Evolutionary conservation across 2,329 filamentous ascomycete species (phyloP).

Genomic region (Juglanconis sp.): DNA sequence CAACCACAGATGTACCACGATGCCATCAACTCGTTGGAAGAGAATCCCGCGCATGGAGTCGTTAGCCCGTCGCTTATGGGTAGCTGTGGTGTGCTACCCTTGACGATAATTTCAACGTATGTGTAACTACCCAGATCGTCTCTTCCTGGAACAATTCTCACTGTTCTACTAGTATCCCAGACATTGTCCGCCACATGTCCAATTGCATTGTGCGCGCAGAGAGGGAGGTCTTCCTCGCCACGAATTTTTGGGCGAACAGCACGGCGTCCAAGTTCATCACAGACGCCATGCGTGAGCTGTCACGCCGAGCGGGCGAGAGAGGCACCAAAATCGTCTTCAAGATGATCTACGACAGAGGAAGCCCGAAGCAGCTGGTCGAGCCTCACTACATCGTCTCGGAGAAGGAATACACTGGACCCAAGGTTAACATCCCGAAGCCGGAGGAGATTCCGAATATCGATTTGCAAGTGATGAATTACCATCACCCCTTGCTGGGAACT

Average conservation of each 20-base stretch:
- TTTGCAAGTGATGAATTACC: constrained; percentile 70
- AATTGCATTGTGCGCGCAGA: constrained; percentile 73
- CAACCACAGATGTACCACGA: constrained; percentile 60
- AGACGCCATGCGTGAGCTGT: constrained; percentile 67
- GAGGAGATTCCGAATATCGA: constrained; percentile 70
- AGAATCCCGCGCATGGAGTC: constrained; percentile 48
- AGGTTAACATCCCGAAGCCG: constrained; percentile 58
- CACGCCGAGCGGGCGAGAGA: constrained; percentile 57
- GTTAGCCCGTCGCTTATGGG: constrained; percentile 52
- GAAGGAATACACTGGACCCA: constrained; percentile 54
- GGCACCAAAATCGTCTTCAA: constrained; percentile 63
- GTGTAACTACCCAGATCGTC: constrained; percentile 5
- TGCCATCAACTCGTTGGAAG: constrained; percentile 53
- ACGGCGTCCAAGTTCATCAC: constrained; percentile 65
- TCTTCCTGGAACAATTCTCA: neutral
- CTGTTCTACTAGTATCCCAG: constrained; percentile 46
- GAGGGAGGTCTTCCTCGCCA: constrained; percentile 69
- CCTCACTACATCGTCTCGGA: constrained; percentile 60
- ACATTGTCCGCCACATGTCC: constrained; percentile 71
- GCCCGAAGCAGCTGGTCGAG: constrained; percentile 60
- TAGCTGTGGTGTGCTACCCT: constrained; percentile 58
- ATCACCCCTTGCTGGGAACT: constrained; percentile 67
- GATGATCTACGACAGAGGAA: constrained; percentile 72
- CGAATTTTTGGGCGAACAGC: constrained; percentile 73
- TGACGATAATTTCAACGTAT: constrained; percentile 65